These are phyloP conservation scores for Hypoxylon fragiforme DNA, from an alignment of 495 filamentous ascomycete genomes.

Conservation along the genomic window DNA sequence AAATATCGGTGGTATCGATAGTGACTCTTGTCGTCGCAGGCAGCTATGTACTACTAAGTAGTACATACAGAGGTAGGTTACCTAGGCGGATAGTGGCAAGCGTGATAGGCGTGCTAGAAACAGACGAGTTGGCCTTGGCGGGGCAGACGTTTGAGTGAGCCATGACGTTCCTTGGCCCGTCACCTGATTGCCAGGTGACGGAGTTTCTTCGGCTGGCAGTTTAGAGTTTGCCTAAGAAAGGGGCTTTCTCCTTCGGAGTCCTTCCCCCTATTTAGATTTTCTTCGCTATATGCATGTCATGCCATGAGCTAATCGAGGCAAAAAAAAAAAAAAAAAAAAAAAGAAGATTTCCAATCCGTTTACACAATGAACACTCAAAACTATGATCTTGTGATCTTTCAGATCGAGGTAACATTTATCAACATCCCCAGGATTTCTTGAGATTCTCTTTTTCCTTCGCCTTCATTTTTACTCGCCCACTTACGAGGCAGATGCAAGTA, in stretches of 20 bases:
- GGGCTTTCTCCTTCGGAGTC: neutral
- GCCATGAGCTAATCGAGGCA: too few relatives aligned
- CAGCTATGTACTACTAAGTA: too few relatives aligned
- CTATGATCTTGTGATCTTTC: too few relatives aligned
- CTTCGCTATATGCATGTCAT: neutral
- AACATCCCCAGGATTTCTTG: too few relatives aligned
- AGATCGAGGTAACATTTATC: too few relatives aligned
- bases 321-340: too few relatives aligned
- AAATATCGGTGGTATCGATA: neutral
- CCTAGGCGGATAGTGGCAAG: neutral
- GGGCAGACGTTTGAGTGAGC: neutral
- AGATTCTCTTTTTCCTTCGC: too few relatives aligned
- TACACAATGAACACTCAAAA: too few relatives aligned
- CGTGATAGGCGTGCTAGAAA: neutral
- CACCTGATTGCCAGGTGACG: conserved; percentile 3
- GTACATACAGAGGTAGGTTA: too few relatives aligned
- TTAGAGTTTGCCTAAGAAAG: neutral
- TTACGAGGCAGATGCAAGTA: too few relatives aligned
- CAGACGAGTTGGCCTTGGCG: conserved; percentile 2
- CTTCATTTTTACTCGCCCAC: too few relatives aligned
- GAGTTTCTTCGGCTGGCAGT: neutral
- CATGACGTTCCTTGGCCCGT: conserved; percentile 14
- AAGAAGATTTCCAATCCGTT: too few relatives aligned
- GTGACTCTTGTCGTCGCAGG: conserved; percentile 5
- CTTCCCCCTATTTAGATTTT: neutral